A percentile compares a stretch with the other conserved stretches of the same genome.
Evolutionary conservation across 345 rosid species (phyloP).

Genomic region (Firmiana major): DNA sequence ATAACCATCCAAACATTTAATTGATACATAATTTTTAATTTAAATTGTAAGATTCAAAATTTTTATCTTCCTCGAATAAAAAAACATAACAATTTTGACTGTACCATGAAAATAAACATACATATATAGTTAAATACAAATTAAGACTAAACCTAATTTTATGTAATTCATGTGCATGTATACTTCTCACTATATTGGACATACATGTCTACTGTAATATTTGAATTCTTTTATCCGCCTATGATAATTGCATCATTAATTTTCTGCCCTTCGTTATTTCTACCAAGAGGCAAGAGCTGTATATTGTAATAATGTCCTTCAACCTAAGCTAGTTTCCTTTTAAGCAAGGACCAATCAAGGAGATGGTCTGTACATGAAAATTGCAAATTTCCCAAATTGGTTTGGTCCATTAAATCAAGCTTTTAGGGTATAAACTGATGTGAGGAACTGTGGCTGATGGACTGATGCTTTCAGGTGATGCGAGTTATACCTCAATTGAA

Average conservation of each 20-base stretch:
- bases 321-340: not conserved
- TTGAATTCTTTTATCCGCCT: not conserved
- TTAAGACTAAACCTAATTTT: not conserved
- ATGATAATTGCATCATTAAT: not conserved
- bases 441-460: constrained; percentile 1
- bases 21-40: no score
- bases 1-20: no score
- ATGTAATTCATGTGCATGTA: not conserved
- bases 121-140: no score
- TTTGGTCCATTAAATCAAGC: not conserved
- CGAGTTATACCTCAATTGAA: not conserved
- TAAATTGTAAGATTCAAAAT: no score
- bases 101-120: no score
- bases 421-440: constrained; percentile 7
- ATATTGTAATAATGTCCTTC: no score
- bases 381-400: not conserved
- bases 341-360: not conserved
- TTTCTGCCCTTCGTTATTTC: not conserved
- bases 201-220: not conserved
- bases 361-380: not conserved
- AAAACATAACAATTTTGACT: no score
- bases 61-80: no score
- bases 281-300: no score
- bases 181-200: not conserved
- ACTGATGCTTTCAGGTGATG: constrained; percentile 13